A percentile compares a stretch with the other conserved stretches of the same genome.
Conservation (phyloP, 441 rosid genomes). For the Eutrema salsugineum region DNA sequence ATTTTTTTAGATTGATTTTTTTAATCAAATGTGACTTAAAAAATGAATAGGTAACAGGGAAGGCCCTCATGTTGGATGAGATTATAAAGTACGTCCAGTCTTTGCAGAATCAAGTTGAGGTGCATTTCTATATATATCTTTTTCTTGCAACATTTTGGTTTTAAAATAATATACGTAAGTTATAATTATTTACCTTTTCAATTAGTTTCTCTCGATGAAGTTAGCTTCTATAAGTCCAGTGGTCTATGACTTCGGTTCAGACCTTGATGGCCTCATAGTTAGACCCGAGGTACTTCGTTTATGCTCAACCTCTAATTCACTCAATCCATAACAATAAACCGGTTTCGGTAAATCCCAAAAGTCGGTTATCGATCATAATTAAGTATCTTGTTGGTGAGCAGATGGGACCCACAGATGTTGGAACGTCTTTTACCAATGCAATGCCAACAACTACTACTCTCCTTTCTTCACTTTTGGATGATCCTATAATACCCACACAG, state of each 20-base stretch:
- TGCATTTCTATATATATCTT: not conserved
- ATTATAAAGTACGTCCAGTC: slow-evolving; percentile 40
- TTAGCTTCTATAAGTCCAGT: slow-evolving; percentile 56
- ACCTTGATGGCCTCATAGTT: slow-evolving; percentile 39
- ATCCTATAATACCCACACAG: slow-evolving; percentile 12
- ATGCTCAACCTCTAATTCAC: not conserved
- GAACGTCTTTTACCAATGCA: slow-evolving; percentile 39
- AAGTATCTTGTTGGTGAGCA: not conserved
- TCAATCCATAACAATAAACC: not conserved
- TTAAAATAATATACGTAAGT: not conserved
- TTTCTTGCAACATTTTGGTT: not conserved
- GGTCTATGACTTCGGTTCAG: slow-evolving; percentile 59
- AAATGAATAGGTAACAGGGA: slow-evolving; percentile 34
- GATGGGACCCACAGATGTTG: slow-evolving; percentile 18
- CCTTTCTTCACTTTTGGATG: slow-evolving; percentile 31
- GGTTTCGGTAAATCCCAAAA: not conserved
- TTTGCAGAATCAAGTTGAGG: slow-evolving; percentile 43
- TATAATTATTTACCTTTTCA: not conserved
- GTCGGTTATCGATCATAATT: not conserved
- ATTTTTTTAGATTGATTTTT: not conserved
- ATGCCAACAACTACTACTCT: slow-evolving; percentile 30
- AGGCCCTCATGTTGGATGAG: slow-evolving; percentile 44
- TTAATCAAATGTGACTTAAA: not conserved
- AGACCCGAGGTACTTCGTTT: slow-evolving; percentile 50
- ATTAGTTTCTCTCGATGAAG: slow-evolving; percentile 61